Evolutionary conservation across 2,329 filamentous ascomycete genomes (phyloP).

Genomic region (Verticillium alfalfae): DNA sequence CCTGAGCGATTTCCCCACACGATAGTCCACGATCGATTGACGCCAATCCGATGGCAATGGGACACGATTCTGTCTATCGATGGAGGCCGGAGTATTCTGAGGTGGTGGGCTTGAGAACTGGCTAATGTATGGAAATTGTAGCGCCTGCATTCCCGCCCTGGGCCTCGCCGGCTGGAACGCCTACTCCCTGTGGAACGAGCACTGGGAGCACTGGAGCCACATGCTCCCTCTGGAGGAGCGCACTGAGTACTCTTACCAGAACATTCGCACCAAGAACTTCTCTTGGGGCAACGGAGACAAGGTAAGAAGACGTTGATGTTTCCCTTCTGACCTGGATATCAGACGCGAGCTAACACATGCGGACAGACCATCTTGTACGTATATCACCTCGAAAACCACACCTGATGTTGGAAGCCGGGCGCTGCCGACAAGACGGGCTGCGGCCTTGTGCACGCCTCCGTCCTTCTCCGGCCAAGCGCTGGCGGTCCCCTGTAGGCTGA

Average conservation of each 20-base stretch:
- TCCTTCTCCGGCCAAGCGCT: no score
- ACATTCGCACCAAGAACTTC: slow-evolving; percentile 95
- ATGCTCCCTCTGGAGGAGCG: slow-evolving; percentile 84
- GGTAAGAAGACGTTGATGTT: slow-evolving; percentile 43
- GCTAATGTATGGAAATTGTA: slow-evolving; percentile 30
- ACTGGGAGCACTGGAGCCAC: slow-evolving; percentile 94
- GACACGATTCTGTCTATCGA: background rate
- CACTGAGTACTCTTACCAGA: slow-evolving; percentile 93
- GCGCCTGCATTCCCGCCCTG: slow-evolving; percentile 69
- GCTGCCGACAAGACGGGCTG: background rate
- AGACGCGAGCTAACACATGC: background rate
- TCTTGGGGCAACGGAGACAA: slow-evolving; percentile 95
- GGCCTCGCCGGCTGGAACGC: slow-evolving; percentile 73
- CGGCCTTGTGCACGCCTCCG: background rate
- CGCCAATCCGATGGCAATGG: background rate
- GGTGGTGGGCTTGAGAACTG: background rate
- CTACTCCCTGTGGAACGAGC: slow-evolving; percentile 86
- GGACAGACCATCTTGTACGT: slow-evolving; percentile 62
- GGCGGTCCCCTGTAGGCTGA: background rate
- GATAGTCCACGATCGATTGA: background rate
- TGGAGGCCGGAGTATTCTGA: background rate
- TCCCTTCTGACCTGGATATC: slow-evolving; percentile 4
- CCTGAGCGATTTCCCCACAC: background rate
- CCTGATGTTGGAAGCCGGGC: no score
- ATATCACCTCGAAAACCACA: background rate